phyloP scores from a whole-genome alignment of 768 basidiomycete species.

The Inosperma sp. region DNA sequence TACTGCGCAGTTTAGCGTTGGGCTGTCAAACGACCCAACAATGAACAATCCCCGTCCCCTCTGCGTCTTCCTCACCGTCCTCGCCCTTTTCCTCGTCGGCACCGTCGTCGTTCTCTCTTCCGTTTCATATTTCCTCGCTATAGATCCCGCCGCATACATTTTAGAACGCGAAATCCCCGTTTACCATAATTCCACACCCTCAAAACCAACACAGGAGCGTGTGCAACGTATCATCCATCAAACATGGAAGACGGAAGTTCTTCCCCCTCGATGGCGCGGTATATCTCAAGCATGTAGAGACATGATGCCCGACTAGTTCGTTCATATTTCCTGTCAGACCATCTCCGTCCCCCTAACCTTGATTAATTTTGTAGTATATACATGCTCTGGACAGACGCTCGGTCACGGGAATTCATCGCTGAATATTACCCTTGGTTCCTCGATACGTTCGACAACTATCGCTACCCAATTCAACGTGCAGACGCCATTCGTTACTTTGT shows the following conservation, averaged over 20 bases:
- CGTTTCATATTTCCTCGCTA: constrained; percentile 83
- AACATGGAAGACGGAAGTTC: constrained; percentile 91
- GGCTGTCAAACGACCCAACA: constrained; percentile 15
- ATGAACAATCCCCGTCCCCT: constrained; percentile 45
- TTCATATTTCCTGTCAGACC: constrained; percentile 5
- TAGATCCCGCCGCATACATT: constrained; percentile 74
- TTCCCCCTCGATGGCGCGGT: constrained; percentile 77
- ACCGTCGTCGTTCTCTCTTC: constrained; percentile 90
- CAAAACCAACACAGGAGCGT: constrained; percentile 61
- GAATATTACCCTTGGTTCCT: constrained; percentile 89
- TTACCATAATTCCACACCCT: constrained; percentile 52
- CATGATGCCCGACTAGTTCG: constrained; percentile 96
- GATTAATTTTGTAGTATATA: constrained; percentile 63
- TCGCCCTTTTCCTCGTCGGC: constrained; percentile 77
- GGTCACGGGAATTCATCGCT: constrained; percentile 86
- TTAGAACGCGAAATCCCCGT: constrained; percentile 69
- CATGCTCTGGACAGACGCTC: constrained; percentile 94
- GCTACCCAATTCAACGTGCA: constrained; percentile 89
- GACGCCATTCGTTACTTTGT: constrained; percentile 98
- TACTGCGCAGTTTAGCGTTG: too few species aligned
- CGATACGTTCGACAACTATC: constrained; percentile 88
- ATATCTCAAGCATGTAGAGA: constrained; percentile 82
- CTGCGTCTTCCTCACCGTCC: constrained; percentile 41
- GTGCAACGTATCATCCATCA: constrained; percentile 95
- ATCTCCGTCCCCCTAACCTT: constrained; percentile 8